Evolutionary conservation across 2,329 filamentous ascomycete species (phyloP), one percentile per base, ranked within the genome.

Genomic region (Escovopsis sp.): DNA sequence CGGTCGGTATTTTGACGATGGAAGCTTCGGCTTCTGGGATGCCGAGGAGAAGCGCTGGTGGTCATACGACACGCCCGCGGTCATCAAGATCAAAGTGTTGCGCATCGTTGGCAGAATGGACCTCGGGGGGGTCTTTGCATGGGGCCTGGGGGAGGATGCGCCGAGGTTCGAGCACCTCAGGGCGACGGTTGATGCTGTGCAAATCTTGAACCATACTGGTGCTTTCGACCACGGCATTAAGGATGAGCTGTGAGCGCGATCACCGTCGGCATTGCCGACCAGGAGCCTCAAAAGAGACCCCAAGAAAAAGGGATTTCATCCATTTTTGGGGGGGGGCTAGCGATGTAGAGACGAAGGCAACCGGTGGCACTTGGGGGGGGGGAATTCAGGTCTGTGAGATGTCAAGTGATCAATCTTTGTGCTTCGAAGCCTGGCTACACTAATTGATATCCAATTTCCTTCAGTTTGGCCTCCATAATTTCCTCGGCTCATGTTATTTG

Each of bases 91-190:
- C 44, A 87, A 87, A 61, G 75, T 85, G 45, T 60, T 67, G 4
- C 56, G 69, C 4, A 68, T 87, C 33, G 66, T 84, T 3, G 61
- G 66, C 28, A 63, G 64, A 30, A 68, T 71, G 53, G 58, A 63
- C 1, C 57, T 86, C 0, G 81, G 82, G 1, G 82, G 83, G 12
- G 74, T 83, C 4, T 85, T 86, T 68, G 80, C 81, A 1, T 86
- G 81, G 82, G 80, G 77, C 18, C 53, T 86, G 45, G 82, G 79
- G 2, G 80, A 86, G 59, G 82, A 86, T 45, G 69, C 65, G 2
- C 62, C 65, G 1, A 42, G 51, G 3, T 73, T 66, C 45, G 49
- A 54, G 18, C 66, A 66, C 43, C 54, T 72, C 10, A 48, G 48
- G 32, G 62, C 62, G 4, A 63, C 59, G 6, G 30, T 54, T 7